Evolutionary conservation across 2,329 filamentous ascomycete species (phyloP).

Genomic region (Aspergillus aculeatinus): DNA sequence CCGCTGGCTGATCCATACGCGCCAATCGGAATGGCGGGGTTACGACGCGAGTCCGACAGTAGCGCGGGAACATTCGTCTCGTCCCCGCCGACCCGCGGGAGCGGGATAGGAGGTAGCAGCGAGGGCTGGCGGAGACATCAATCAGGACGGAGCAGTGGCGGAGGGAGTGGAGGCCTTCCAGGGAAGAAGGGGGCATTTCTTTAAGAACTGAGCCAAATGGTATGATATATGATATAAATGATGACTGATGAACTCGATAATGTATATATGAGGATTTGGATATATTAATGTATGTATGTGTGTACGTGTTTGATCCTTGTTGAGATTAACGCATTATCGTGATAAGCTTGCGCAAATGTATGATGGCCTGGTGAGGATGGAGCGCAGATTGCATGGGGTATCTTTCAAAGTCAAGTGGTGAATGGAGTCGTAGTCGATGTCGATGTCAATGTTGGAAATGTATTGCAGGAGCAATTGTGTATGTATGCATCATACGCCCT

Average conservation of each 20-base stretch:
- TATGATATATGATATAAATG: slow-evolving; percentile 14
- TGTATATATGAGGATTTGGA: slow-evolving; percentile 11
- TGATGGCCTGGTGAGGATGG: no score
- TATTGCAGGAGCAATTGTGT: background rate
- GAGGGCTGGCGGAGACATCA: slow-evolving; percentile 31
- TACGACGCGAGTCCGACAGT: slow-evolving; percentile 21
- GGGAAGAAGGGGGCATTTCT: slow-evolving; percentile 10
- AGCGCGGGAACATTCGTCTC: slow-evolving; percentile 27
- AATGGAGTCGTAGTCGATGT: background rate
- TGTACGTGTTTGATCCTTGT: background rate
- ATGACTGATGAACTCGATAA: slow-evolving; percentile 10
- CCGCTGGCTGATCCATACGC: slow-evolving; percentile 15
- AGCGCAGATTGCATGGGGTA: background rate
- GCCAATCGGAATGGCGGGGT: background rate
- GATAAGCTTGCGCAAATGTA: background rate
- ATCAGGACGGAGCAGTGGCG: slow-evolving; percentile 4
- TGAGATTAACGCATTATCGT: background rate
- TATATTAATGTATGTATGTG: slow-evolving; percentile 1
- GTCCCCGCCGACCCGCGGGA: slow-evolving; percentile 2
- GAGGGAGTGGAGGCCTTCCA: background rate
- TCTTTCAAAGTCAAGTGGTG: background rate
- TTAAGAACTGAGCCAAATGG: slow-evolving; percentile 5
- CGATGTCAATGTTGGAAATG: background rate
- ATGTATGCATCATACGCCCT: slow-evolving; percentile 10
- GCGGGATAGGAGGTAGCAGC: slow-evolving; percentile 5